These are phyloP conservation scores for Coccinonectria pachysandricola DNA, from an alignment of 2,329 filamentous ascomycete species.

Conservation along the genomic window DNA sequence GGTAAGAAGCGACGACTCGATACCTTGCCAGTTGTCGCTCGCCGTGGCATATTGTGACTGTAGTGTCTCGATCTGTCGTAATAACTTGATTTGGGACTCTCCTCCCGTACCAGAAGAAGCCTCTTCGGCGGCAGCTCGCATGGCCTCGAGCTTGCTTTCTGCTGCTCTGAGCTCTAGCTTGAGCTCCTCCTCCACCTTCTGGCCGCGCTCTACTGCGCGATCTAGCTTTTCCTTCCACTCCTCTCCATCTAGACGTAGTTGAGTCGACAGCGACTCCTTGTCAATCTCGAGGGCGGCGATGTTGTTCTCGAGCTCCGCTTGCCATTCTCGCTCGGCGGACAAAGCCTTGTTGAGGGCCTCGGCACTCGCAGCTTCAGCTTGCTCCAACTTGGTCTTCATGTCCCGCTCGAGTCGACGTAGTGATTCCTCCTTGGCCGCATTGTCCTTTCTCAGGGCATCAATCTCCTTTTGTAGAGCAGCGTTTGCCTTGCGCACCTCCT, in stretches of 20 bases:
- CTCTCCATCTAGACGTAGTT: conserved; percentile 55
- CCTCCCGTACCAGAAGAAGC: conserved; percentile 72
- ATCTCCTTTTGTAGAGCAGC: conserved; percentile 34
- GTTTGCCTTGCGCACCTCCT: conserved; percentile 42
- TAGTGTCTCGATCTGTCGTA: conserved; percentile 88
- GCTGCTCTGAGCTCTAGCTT: conserved; percentile 67
- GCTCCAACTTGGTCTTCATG: conserved; percentile 54
- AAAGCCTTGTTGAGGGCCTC: conserved; percentile 58
- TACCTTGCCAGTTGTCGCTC: conserved; percentile 95
- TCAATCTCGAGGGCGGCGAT: conserved; percentile 63
- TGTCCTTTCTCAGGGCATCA: conserved; percentile 36
- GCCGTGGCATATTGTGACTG: conserved; percentile 93
- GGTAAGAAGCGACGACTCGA: conserved; percentile 75
- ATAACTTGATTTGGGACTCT: conserved; percentile 77
- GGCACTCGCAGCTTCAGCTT: conserved; percentile 53
- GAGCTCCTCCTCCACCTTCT: conserved; percentile 63
- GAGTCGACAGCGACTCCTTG: conserved; percentile 63
- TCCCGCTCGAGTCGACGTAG: conserved; percentile 62
- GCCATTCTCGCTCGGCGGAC: conserved; percentile 51
- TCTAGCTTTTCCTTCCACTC: conserved; percentile 65
- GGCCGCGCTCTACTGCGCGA: conserved; percentile 59
- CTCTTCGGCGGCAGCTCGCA: conserved; percentile 80
- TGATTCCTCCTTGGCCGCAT: conserved; percentile 48
- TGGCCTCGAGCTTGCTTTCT: conserved; percentile 82
- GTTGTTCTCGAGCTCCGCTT: conserved; percentile 45